These are phyloP conservation scores for Xylaria sp. DNA, from an alignment of 2,329 filamentous ascomycete genomes.

Conservation along the genomic window DNA sequence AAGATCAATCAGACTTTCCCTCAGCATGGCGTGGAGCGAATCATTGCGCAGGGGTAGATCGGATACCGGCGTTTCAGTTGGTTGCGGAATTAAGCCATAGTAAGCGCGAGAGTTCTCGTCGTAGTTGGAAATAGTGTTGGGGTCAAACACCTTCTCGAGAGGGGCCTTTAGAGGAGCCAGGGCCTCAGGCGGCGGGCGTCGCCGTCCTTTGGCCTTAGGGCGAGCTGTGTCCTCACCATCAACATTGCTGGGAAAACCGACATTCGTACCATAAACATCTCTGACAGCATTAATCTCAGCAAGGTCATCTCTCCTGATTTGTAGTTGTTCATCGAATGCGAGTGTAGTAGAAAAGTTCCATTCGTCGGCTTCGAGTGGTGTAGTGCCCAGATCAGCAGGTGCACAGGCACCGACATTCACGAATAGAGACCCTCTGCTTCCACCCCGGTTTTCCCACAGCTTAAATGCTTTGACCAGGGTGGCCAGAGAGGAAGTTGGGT, in stretches of 20 bases:
- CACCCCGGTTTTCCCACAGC: constrained; percentile 69
- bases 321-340: constrained; percentile 56
- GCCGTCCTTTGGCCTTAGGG: constrained; percentile 47
- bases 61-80: constrained; percentile 33
- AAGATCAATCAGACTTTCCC: constrained; percentile 60
- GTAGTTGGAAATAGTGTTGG: constrained; percentile 59
- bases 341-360: constrained; percentile 65
- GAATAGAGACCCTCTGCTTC: constrained; percentile 62
- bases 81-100: constrained; percentile 46
- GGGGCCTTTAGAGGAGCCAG: constrained; percentile 54
- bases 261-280: constrained; percentile 54
- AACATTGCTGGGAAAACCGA: constrained; percentile 46
- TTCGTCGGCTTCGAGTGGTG: constrained; percentile 50
- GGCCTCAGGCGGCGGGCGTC: constrained; percentile 53
- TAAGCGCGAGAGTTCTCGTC: constrained; percentile 58
- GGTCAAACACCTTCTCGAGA: constrained; percentile 60
- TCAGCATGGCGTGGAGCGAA: constrained; percentile 46
- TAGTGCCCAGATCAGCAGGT: constrained; percentile 40
- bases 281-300: constrained; percentile 49
- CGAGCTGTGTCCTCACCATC: constrained; percentile 49
- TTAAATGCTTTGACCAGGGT: constrained; percentile 67
- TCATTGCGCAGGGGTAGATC: constrained; percentile 57
- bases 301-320: constrained; percentile 44
- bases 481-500: constrained; percentile 59
- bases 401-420: constrained; percentile 54